Evolutionary conservation across 441 rosid species (phyloP), one percentile per base, ranked within the genome.

Genomic region (Breynia disticha): DNA sequence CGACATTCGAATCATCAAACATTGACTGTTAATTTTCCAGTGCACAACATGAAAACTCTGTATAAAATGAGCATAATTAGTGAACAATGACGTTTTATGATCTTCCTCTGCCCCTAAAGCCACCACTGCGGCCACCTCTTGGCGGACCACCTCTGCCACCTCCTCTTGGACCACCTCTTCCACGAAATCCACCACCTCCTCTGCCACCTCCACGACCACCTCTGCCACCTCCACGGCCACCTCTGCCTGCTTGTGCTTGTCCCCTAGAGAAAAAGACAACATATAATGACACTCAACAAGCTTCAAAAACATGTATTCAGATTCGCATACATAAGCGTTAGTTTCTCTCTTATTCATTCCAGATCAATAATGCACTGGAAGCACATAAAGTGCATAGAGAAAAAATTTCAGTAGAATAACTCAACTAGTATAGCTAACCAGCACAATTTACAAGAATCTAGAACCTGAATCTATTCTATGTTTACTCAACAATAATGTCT

Each of bases 61-160:
- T 63, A 45, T 39, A 47, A 48, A 24, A 24, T 24, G 56, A 54
- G 37, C 57, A 57, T 32, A 46, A 46, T 43, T 22, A 39, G 54
- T 46, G 74, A 72, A 66, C 18, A 64, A 48, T 32, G 51, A 19
- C 28, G 24, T 56, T 66, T 76, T 77, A 76, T 17, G 22, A 81
- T 64, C 91, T 79, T 55, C 97, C 95, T 68, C 96, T 68, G 53
- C 96, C 95, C 82, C 96, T 79, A 64, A 83, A 87, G 66, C 78
- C 75, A 51, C 95, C 85, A 32, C 91, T 76, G 43, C 88, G 81
- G 22, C 81, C 80, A 28, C 96, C 82, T 51, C 91, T 57, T 12
- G 78, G 57, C 47, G 76, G 72, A 48, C 77, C 79, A 28, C 86
- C 81, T 49, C 90, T 60, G 47, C 90, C 81, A n/a, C 90, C 83